Evolutionary conservation across 2,329 filamentous ascomycete genomes (phyloP).

Genomic region (Fusarium falciforme): DNA sequence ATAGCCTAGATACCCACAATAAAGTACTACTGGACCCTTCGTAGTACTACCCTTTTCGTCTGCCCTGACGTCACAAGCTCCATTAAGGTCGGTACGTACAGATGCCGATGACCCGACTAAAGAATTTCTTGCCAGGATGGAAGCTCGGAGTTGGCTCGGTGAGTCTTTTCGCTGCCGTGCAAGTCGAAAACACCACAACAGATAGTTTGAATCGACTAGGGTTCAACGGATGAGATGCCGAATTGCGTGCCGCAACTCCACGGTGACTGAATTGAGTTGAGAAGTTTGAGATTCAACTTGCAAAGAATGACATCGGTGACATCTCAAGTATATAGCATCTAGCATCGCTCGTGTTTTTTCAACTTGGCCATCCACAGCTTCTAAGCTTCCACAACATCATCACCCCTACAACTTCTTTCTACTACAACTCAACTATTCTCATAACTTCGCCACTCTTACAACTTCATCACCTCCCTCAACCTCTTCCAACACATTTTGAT

Average conservation of each 20-base stretch:
- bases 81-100: not conserved
- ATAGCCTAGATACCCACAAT: not conserved
- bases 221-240: not conserved
- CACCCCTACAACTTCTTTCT: not conserved
- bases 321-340: not conserved
- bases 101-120: not conserved
- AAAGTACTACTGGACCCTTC: not conserved
- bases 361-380: not conserved
- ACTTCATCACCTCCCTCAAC: not conserved
- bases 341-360: not conserved
- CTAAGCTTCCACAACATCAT: not conserved
- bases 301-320: not conserved
- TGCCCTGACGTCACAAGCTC: not conserved
- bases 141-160: not conserved
- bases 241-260: not conserved
- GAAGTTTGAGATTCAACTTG: not conserved
- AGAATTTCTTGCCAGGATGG: not conserved
- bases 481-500: not conserved
- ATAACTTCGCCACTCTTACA: not conserved
- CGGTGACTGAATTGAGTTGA: not conserved
- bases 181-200: not conserved
- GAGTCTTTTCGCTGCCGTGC: not conserved
- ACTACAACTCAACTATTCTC: not conserved
- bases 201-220: not conserved
- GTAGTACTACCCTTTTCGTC: not conserved